Base-by-base conservation (phyloP, 2,329 filamentous ascomycete species). In the Alternaria sp. region DNA sequence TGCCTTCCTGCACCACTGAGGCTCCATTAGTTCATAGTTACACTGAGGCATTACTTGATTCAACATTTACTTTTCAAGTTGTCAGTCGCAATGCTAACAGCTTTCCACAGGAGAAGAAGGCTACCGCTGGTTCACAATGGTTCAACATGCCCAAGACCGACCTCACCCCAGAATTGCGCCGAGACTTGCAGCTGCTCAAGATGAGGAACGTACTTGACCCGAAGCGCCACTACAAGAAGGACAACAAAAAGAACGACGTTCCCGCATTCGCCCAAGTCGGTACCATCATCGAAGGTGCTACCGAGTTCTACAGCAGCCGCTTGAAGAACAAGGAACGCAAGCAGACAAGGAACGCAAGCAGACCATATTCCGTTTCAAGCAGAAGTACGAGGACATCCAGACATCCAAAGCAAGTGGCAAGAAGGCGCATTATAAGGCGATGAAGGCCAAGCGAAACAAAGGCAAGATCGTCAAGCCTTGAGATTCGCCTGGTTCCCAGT, bases 151-250 rank as follows among this genome's bases (percentile, higher is more conserved):
- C 93, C 5, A 88, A 88, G 70, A 97, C 94, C 26, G 84, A 91
- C 50, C 79, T 97, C 50, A 97, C 93, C 0, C 87, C 92, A 8
- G 88, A 96, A 72, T 83, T 97, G 61, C 96, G 93, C 79, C 86
- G 92, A 67, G 94, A 99, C 74, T 83, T 97, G 50, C 93, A 97
- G 78, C 82, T 98, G 10, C 82, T 99, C 58, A 89, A 92, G 65
- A 94, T 97, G 90, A 88, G 95, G 76, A 89, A 88, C 55, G 89
- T 97, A 21, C 83, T 98, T 23, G 94, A 98, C 66, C 89, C 93
- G 0, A 94, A 98, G 75, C 85, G 90, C 49, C 90, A 94, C 72
- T 96, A 96, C 83, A 96, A 94, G 77, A 98, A 97, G 78, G 89
- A 94, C 51, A 85, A 81, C 50, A 84, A 87, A 54, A 93, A 90